Evolutionary conservation across 441 rosid species (phyloP).

Genomic region (Mallotus repandus): DNA sequence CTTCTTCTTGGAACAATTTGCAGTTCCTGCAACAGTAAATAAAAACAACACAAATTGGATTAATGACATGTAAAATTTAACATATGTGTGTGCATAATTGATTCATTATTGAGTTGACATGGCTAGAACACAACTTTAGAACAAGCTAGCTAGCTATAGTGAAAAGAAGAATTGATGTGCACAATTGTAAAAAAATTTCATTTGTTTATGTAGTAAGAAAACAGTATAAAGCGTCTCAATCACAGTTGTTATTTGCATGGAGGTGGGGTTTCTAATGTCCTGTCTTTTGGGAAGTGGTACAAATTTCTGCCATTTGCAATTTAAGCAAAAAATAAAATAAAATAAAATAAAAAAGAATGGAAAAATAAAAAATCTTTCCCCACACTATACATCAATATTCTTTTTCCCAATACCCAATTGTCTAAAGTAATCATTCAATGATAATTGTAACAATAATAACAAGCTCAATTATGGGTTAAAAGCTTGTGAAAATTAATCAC

Average conservation of each 20-base stretch:
- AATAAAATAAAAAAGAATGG: not conserved
- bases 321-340: not conserved
- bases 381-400: not conserved
- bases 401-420: not conserved
- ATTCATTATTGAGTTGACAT: not conserved
- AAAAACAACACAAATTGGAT: not conserved
- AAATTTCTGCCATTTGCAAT: constrained; percentile 8
- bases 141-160: not conserved
- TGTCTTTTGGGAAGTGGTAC: constrained; percentile 10
- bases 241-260: constrained; percentile 11
- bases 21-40: not conserved
- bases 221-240: constrained; percentile 12
- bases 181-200: not conserved
- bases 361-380: not conserved
- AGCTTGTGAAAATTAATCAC: not conserved
- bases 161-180: no score
- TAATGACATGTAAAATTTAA: not conserved
- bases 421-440: not conserved
- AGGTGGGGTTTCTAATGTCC: constrained; percentile 9
- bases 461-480: no score
- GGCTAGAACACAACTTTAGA: not conserved
- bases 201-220: not conserved
- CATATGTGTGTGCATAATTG: not conserved
- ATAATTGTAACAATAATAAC: not conserved
- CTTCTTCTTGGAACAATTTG: not conserved